Conservation (phyloP, 345 rosid species). For the Euphorbia tirucalli region DNA sequence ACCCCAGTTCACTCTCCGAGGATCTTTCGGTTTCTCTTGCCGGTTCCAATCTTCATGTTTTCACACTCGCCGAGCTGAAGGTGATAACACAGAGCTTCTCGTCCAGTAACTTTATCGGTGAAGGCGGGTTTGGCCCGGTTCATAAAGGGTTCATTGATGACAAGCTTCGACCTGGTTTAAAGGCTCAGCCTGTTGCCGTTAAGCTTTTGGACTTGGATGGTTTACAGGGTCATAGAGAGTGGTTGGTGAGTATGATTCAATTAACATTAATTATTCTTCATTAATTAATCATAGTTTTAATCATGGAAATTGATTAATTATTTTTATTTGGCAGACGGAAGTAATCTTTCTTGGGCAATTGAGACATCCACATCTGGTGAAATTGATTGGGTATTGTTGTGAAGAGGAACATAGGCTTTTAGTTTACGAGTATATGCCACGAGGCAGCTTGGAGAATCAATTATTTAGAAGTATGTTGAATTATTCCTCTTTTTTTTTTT, state of each 20-base stretch:
- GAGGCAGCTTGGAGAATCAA: conserved; percentile 93
- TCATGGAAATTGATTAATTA: neutral
- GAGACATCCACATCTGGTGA: conserved; percentile 78
- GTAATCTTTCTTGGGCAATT: conserved; percentile 80
- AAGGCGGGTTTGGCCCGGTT: conserved; percentile 92
- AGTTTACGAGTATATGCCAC: conserved; percentile 87
- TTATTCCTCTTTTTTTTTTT: no score
- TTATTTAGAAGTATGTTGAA: conserved; percentile 81
- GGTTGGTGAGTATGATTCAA: conserved; percentile 63
- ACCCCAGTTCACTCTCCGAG: conserved; percentile 57
- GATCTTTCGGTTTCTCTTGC: conserved; percentile 79
- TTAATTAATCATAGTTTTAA: neutral
- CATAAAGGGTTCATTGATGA: conserved; percentile 89
- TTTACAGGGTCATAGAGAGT: conserved; percentile 83
- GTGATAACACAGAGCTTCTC: conserved; percentile 76
- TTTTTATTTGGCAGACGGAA: conserved; percentile 56
- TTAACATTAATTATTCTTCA: no score
- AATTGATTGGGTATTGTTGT: conserved; percentile 82
- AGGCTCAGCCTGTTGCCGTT: conserved; percentile 88
- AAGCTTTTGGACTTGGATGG: conserved; percentile 80
- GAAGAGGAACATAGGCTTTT: conserved; percentile 83
- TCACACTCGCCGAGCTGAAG: conserved; percentile 68
- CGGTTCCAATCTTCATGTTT: conserved; percentile 71
- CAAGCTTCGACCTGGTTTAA: conserved; percentile 72
- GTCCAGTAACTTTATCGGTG: conserved; percentile 64